These are phyloP conservation scores for Fusarium virguliforme DNA, from an alignment of 2,329 filamentous ascomycete genomes.

Conservation along the genomic window DNA sequence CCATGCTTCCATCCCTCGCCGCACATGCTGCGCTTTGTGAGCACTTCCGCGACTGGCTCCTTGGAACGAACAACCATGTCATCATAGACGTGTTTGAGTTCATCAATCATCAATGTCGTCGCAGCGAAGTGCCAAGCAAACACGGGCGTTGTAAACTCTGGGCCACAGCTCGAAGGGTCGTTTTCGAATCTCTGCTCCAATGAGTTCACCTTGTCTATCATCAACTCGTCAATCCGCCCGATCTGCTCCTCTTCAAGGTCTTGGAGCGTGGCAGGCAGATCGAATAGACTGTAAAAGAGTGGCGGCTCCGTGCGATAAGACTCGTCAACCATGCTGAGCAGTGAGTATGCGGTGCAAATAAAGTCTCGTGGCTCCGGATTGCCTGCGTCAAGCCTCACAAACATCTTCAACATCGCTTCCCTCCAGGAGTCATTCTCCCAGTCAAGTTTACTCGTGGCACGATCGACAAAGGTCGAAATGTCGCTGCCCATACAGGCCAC, in stretches of 20 bases:
- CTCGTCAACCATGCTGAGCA: neutral
- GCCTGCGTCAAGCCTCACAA: neutral
- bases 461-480: too few species aligned
- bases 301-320: neutral
- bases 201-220: too few species aligned
- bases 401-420: neutral
- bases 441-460: too few species aligned
- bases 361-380: neutral
- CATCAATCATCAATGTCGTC: accelerated
- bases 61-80: neutral
- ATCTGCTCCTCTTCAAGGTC: neutral
- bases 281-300: neutral
- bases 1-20: slow-evolving; percentile 6
- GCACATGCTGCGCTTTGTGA: neutral
- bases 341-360: neutral
- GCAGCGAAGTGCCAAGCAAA: neutral
- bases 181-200: too few species aligned
- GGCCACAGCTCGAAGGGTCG: too few species aligned
- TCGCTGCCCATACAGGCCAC: neutral
- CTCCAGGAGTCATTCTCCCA: too few species aligned
- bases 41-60: neutral
- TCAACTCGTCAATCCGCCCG: too few species aligned
- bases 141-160: neutral
- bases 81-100: neutral
- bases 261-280: too few species aligned